These are phyloP conservation scores for Wakefieldia striispora DNA, from an alignment of 768 basidiomycete genomes.

Conservation along the genomic window DNA sequence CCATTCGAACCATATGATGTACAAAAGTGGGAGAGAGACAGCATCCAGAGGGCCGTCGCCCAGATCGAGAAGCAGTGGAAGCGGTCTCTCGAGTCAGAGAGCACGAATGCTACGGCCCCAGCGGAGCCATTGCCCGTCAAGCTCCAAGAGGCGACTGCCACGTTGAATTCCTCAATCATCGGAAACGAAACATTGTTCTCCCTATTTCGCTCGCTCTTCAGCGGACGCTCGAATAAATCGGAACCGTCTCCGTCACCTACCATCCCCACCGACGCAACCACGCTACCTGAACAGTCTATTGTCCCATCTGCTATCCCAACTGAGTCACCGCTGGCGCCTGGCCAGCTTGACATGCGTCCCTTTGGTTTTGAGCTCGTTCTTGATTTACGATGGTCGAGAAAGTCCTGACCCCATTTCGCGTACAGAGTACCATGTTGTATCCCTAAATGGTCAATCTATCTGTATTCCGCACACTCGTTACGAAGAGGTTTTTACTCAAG, in stretches of 20 bases:
- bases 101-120: conserved; percentile 26
- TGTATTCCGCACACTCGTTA: conserved; percentile 9
- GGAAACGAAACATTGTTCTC: conserved; percentile 22
- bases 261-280: neutral
- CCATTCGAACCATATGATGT: conserved; percentile 79
- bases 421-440: conserved; percentile 20
- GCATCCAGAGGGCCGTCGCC: conserved; percentile 47
- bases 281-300: conserved; percentile 3
- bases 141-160: conserved; percentile 8
- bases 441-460: conserved; percentile 6
- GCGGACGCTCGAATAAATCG: conserved; percentile 6
- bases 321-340: conserved; percentile 31
- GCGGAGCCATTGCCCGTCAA: conserved; percentile 19
- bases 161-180: neutral
- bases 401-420: conserved; percentile 12
- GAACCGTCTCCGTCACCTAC: neutral
- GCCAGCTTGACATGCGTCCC: conserved; percentile 68
- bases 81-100: conserved; percentile 22
- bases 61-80: conserved; percentile 35
- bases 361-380: conserved; percentile 72
- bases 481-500: neutral
- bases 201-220: conserved; percentile 26
- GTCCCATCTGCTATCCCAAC: conserved; percentile 12
- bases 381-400: conserved; percentile 67
- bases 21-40: conserved; percentile 69